phyloP scores from a whole-genome alignment of 441 rosid species.

The Pelargonium citronellum region DNA sequence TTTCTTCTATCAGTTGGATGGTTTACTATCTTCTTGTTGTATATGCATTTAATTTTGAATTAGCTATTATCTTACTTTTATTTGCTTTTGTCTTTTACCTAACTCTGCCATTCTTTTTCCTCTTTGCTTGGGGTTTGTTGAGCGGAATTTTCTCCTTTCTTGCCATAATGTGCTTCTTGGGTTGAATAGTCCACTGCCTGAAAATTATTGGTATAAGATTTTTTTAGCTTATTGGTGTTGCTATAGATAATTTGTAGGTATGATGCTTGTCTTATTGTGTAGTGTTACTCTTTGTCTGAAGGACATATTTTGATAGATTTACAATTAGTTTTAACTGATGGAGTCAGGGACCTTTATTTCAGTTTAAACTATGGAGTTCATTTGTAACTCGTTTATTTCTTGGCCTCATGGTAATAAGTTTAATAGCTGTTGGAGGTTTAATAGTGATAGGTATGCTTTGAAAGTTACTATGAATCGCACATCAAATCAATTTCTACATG shows the following conservation, averaged over 20 bases:
- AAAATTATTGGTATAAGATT: background rate
- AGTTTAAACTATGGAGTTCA: background rate
- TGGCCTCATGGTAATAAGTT: background rate
- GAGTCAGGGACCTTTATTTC: background rate
- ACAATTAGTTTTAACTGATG: constrained; percentile 1
- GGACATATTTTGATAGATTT: background rate
- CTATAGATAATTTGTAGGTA: background rate
- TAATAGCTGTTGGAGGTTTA: background rate
- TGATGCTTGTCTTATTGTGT: background rate
- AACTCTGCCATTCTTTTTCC: background rate
- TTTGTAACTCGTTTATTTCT: background rate
- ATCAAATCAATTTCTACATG: background rate
- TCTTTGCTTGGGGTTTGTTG: constrained; percentile 1
- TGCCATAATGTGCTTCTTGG: background rate
- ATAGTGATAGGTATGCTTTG: background rate
- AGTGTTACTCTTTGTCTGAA: background rate
- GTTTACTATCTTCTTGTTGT: background rate
- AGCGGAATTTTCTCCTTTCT: background rate
- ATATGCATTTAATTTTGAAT: background rate
- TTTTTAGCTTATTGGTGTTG: background rate
- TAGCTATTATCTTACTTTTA: background rate
- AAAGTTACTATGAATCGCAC: background rate
- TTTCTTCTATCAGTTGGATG: background rate
- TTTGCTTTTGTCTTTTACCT: background rate
- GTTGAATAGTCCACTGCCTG: background rate